Base-by-base conservation (phyloP, 495 filamentous ascomycete genomes). In the Parachaetomium inaequale region DNA sequence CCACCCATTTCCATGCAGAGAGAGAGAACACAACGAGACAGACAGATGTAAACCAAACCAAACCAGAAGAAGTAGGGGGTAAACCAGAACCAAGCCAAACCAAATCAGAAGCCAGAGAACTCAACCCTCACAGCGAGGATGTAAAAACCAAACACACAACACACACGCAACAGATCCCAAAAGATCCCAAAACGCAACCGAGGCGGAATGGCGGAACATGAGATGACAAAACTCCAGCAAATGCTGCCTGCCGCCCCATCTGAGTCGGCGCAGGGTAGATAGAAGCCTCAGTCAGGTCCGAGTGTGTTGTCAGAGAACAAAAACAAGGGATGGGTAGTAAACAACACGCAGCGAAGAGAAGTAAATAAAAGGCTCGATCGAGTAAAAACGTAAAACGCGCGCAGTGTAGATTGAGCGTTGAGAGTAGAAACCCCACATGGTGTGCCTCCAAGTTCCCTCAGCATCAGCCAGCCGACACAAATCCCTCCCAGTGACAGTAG, bases 341-440 rank as follows among this genome's bases (percentile, higher is more conserved):
- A 31, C 29, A 62, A 49, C 12, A 43, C n/a, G 57, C 26, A 60
- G 12, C 12, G 38, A 36, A 55, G 59, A 36, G 51, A 47, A 55
- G 23, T 31, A 36, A 43, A 15, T 40, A 15, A 28, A 58, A 19
- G 26, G 28, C 4, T 12, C 17, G 34, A 32, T 26, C 11, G 12
- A 32, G 14, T 8, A 19, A 32, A 57, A 57, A 29, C 12, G 40
- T 28, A 55, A 51, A 43, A 40, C 25, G n/a, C 23, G 28, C 40
- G 42, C 47, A 28, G 43, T 46, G 26, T 49, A 42, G 19, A 4
- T 17, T 26, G 15, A 38, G 43, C 51, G n/a, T 2, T 23, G 3
- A 52, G 26, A 25, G 46, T n/a, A 51, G 26, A 52, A 0, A 17
- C 32, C 53, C 14, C 15, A 21, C 15, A 21, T 8, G 32, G 49